Evolutionary conservation across 805 yeast species (phyloP).

Genomic region (Sugiyamaella lignohabitans): DNA sequence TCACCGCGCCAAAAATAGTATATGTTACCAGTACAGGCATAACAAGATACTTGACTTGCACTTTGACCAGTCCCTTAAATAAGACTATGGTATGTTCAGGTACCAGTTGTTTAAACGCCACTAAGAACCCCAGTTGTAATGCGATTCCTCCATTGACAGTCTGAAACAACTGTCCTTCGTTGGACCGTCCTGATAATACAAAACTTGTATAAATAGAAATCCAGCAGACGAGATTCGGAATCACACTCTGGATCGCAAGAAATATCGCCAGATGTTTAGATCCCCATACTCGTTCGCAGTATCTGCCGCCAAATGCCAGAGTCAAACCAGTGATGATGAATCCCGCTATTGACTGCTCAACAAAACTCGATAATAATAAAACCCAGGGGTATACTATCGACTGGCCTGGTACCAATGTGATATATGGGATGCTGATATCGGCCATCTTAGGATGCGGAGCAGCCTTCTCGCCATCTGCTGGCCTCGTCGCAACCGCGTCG

Average conservation of each 20-base stretch:
- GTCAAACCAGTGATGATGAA: slow-evolving; percentile 35
- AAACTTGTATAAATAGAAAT: slow-evolving; percentile 5
- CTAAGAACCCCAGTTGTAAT: slow-evolving; percentile 50
- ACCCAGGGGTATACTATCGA: slow-evolving; percentile 42
- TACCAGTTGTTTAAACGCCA: slow-evolving; percentile 58
- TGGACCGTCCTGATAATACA: slow-evolving; percentile 7
- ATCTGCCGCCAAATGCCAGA: slow-evolving; percentile 50
- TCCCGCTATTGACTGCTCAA: slow-evolving; percentile 40
- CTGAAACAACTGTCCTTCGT: slow-evolving; percentile 28
- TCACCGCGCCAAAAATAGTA: slow-evolving; percentile 22
- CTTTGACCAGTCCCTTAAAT: slow-evolving; percentile 41
- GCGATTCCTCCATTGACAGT: slow-evolving; percentile 51
- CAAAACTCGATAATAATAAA: slow-evolving; percentile 40
- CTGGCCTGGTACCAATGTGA: slow-evolving; percentile 15
- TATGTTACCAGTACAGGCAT: slow-evolving; percentile 34
- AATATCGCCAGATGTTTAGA: slow-evolving; percentile 46
- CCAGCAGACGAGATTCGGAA: slow-evolving; percentile 32
- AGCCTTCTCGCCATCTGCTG: background rate
- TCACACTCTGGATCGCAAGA: slow-evolving; percentile 33
- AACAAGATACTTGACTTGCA: slow-evolving; percentile 37
- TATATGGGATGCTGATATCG: slow-evolving; percentile 16
- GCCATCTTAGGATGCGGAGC: slow-evolving; percentile 3
- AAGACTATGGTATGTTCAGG: slow-evolving; percentile 53
- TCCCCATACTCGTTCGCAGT: slow-evolving; percentile 64
- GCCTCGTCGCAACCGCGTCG: slow-evolving; percentile 1